A percentile compares a stretch with the other conserved stretches of the same genome.
Evolutionary conservation across 768 basidiomycete genomes (phyloP).

Genomic region (Leccinum variicolor): DNA sequence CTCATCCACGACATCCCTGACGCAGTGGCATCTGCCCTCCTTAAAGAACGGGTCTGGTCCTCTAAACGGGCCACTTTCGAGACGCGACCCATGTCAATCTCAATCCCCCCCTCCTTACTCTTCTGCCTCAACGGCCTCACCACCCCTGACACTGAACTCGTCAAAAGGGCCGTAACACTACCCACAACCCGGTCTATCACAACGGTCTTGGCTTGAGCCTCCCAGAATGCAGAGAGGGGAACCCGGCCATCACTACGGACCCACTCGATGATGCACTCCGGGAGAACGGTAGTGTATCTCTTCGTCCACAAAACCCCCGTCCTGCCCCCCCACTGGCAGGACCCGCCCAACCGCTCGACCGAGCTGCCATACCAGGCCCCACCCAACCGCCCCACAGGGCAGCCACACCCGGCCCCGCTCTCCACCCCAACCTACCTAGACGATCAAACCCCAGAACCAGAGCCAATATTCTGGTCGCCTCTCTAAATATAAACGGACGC

Average conservation of each 20-base stretch:
- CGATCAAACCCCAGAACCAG: not conserved
- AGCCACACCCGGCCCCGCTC: not conserved
- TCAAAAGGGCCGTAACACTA: too few species aligned
- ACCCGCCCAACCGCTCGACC: not conserved
- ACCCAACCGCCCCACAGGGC: not conserved
- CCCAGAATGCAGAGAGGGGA: not conserved
- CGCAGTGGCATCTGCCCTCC: too few species aligned
- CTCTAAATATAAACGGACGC: not conserved
- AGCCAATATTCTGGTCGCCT: not conserved
- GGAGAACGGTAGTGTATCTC: not conserved
- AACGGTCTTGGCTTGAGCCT: not conserved
- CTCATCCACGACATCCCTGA: too few species aligned
- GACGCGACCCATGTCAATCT: too few species aligned
- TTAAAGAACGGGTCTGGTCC: too few species aligned
- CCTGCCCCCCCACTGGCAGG: too few species aligned
- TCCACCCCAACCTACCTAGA: not conserved
- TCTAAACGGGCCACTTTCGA: too few species aligned
- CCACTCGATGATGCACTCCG: not conserved
- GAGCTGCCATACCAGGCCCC: not conserved
- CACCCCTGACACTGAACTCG: too few species aligned
- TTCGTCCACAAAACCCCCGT: too few species aligned
- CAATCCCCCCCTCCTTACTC: too few species aligned
- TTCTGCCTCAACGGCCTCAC: too few species aligned
- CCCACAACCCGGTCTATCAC: not conserved
- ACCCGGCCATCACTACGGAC: not conserved